Evolutionary conservation across 306 rosid species (phyloP), one percentile per base, ranked within the genome.

Genomic region (Crataegus laevigata): DNA sequence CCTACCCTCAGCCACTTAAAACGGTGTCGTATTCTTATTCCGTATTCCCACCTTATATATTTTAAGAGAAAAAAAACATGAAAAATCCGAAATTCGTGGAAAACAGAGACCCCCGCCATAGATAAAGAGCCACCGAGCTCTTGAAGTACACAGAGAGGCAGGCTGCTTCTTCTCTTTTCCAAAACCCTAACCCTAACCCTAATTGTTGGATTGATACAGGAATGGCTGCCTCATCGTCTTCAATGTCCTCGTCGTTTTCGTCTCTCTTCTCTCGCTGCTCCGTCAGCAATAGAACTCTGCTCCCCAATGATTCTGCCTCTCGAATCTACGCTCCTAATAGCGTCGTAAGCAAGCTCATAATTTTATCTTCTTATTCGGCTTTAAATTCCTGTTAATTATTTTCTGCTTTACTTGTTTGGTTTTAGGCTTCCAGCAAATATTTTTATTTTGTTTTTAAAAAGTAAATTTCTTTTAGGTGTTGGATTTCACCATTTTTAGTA

Each of bases 171-270:
- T 51, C 76, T 61, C 25, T 65, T 50, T 36, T 60, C 25, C 11
- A 15, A 24, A 75, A 3, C 29, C 62, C 62, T 22, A 57, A 52
- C 86, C 85, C 85, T 77, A 82, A 79, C 82, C 57, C 66, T 68
- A 71, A 47, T 66, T 34, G 52, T 11, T 6, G 4, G 15, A 5
- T 40, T 19, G 22, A 25, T 47, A 30, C 17, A 1, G 71, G 25
- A 51, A 91, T 91, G 97, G 96, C 94, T 22, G 80, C 98, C 15
- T 94, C 65, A 68, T 40, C 65, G 74, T 40, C 4, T 75, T 76
- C 83, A 18, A 22, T 73, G 32, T 47, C 89, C 14, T 69, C 80
- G 22, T 84, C 85, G 25, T 77, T 85, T 28, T 77, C 82, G 22
- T 85, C 89, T 59, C 71, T 85, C 45, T 77, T 77, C 76, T 58